Percentiles rank a stretch among this genome's conserved stretches.
phyloP scores from a whole-genome alignment of 2,329 filamentous ascomycete species.

The Talaromyces sp. region DNA sequence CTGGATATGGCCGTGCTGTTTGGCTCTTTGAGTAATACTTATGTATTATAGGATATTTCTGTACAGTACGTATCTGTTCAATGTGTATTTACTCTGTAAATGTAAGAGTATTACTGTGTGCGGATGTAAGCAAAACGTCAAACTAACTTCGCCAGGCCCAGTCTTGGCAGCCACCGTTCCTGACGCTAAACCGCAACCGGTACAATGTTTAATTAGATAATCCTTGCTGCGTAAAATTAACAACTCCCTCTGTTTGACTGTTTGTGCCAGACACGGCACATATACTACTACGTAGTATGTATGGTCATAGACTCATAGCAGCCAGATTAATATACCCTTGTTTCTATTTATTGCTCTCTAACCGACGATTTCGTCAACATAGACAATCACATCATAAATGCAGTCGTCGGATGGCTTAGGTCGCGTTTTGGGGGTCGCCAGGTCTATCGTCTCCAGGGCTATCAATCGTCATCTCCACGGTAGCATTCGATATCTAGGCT shows the following conservation, averaged over 20 bases:
- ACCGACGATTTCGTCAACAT: not conserved
- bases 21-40: not conserved
- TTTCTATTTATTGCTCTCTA: not conserved
- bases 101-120: not conserved
- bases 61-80: not conserved
- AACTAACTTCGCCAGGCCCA: constrained; percentile 5
- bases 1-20: not conserved
- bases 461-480: not conserved
- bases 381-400: not conserved
- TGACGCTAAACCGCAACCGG: constrained; percentile 14
- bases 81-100: constrained; percentile 1
- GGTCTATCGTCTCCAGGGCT: not conserved
- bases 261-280: not conserved
- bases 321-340: not conserved
- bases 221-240: constrained; percentile 3
- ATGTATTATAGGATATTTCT: not conserved
- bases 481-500: not conserved
- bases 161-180: constrained; percentile 15
- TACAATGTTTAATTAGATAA: constrained; percentile 20
- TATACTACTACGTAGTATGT: no score
- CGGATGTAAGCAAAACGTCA: not conserved
- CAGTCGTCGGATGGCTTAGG: not conserved
- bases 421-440: not conserved
- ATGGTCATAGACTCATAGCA: no score
- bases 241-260: not conserved